phyloP scores from a whole-genome alignment of 768 basidiomycete genomes.

The Baorangia bicolor region DNA sequence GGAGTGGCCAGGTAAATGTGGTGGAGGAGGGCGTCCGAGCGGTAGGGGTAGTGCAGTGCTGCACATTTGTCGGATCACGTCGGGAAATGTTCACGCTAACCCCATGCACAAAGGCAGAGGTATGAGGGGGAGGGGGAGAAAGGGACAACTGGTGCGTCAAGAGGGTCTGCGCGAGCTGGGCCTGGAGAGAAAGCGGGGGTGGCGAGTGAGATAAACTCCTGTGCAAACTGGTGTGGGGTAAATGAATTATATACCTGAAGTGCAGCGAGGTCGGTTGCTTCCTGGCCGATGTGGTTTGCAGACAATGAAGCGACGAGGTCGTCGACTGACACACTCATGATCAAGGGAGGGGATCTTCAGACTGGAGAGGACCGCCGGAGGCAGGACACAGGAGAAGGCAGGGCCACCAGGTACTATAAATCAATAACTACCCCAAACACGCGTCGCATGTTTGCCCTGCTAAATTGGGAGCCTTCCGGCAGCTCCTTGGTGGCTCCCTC shows the following conservation, averaged over 20 bases:
- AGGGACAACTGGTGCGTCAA: conserved; percentile 33
- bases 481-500: background rate
- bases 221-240: conserved; percentile 16
- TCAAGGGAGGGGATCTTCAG: background rate
- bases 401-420: conserved; percentile 13
- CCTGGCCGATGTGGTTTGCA: conserved; percentile 51
- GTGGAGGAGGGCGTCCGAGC: conserved; percentile 34
- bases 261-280: conserved; percentile 48
- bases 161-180: conserved; percentile 47
- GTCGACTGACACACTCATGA: conserved; percentile 49
- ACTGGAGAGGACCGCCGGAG: background rate
- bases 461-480: conserved; percentile 14
- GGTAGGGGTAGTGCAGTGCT: conserved; percentile 42
- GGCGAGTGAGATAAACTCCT: conserved; percentile 17
- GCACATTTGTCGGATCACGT: conserved; percentile 35
- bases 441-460: conserved; percentile 5
- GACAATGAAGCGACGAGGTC: conserved; percentile 50
- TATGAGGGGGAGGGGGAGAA: conserved; percentile 16
- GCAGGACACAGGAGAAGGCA: conserved; percentile 12
- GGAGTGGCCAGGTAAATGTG: conserved; percentile 32
- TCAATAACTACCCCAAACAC: conserved; percentile 26
- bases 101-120: conserved; percentile 19
- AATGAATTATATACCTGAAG: conserved; percentile 39
- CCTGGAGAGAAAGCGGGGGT: conserved; percentile 25
- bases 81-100: conserved; percentile 21